Conservation (phyloP, 139 green algal genomes). For the Pseudopediastrum boryanum region DNA sequence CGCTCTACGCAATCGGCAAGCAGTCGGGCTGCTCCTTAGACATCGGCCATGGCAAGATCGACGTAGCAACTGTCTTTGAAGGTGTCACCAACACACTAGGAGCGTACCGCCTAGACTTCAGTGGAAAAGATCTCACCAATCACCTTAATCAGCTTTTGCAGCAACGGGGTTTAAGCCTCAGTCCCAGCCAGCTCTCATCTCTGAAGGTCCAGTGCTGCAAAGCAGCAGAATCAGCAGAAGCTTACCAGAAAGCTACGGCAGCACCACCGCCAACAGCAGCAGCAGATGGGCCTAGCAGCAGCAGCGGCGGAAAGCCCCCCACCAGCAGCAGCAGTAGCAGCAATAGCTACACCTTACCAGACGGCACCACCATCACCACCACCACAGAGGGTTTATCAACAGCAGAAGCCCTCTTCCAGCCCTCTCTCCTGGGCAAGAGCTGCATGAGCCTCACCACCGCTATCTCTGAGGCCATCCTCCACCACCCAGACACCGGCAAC, state of each 20-base stretch:
- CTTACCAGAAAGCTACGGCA: not conserved
- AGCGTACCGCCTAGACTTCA: conserved; percentile 59
- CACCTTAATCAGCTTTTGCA: conserved; percentile 30
- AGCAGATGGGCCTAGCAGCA: not conserved
- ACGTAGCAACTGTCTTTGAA: conserved; percentile 82
- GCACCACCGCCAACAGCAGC: not conserved
- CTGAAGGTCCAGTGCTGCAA: conserved; percentile 33
- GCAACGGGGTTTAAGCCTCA: not conserved
- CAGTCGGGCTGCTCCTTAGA: conserved; percentile 82
- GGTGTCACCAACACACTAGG: conserved; percentile 61
- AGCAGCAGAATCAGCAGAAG: not conserved
- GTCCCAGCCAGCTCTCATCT: not conserved
- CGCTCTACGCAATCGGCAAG: conserved; percentile 78
- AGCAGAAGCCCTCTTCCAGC: conserved; percentile 62
- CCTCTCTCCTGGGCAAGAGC: conserved; percentile 44
- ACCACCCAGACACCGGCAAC: conserved; percentile 20
- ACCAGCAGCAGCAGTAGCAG: not conserved
- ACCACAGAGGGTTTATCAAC: not conserved
- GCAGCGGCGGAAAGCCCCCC: not conserved
- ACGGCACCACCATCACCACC: conserved; percentile 47
- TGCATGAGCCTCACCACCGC: conserved; percentile 41
- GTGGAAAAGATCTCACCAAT: conserved; percentile 61
- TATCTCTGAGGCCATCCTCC: conserved; percentile 18
- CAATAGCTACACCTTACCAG: conserved; percentile 50
- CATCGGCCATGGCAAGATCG: conserved; percentile 81